These are phyloP conservation scores for Monilinia fructicola DNA, from an alignment of 2,329 filamentous ascomycete genomes.

Conservation along the genomic window DNA sequence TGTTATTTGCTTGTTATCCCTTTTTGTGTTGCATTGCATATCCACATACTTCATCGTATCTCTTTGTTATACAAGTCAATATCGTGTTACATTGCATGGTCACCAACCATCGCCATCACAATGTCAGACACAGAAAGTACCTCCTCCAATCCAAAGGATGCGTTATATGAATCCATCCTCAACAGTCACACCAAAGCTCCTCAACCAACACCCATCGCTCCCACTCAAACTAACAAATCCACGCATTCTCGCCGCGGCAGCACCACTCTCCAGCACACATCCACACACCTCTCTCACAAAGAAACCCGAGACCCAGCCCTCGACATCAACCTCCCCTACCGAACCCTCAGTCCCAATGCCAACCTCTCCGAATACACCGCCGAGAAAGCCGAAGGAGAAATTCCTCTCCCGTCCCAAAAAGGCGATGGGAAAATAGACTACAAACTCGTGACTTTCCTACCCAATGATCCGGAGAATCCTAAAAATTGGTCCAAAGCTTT, in stretches of 20 bases:
- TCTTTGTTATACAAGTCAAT: no score
- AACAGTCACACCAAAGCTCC: background rate
- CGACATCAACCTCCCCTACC: conserved; percentile 62
- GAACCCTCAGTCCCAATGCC: conserved; percentile 59
- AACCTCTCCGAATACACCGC: conserved; percentile 66
- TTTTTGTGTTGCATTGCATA: background rate
- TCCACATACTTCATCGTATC: background rate
- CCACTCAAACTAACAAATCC: background rate
- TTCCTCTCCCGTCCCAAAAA: conserved; percentile 39
- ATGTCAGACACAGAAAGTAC: conserved; percentile 16
- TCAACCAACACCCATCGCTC: background rate
- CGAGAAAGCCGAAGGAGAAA: conserved; percentile 62
- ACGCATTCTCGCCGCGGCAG: conserved; percentile 22
- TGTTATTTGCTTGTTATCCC: background rate
- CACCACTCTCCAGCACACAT: background rate
- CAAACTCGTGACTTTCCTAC: conserved; percentile 67
- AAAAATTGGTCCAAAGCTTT: conserved; percentile 79
- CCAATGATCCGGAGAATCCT: conserved; percentile 70
- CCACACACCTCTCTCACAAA: conserved; percentile 31
- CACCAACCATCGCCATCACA: background rate
- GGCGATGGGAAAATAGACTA: conserved; percentile 40
- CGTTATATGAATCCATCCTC: background rate
- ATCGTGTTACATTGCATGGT: background rate
- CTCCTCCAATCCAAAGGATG: conserved; percentile 10
- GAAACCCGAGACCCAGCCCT: conserved; percentile 36